Evolutionary conservation across 2,329 filamentous ascomycete genomes (phyloP).

Genomic region (Fusarium incarnatum): DNA sequence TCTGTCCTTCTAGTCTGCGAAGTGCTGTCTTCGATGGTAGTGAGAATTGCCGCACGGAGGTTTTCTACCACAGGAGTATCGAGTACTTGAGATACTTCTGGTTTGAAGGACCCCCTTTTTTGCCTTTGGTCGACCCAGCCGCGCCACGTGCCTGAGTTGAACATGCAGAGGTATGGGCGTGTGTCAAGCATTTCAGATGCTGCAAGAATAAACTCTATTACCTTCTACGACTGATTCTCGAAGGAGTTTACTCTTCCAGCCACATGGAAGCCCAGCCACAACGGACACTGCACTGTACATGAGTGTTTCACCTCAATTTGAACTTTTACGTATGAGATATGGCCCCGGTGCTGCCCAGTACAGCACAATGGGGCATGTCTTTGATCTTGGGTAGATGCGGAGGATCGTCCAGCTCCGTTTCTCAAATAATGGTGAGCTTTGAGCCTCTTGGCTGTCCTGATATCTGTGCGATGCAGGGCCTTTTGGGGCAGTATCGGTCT

Average conservation of each 20-base stretch:
- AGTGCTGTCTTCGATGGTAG: background rate
- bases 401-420: background rate
- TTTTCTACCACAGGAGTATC: constrained; percentile 24
- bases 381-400: background rate
- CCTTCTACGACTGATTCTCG: constrained; percentile 25
- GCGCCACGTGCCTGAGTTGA: constrained; percentile 39
- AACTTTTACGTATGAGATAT: constrained; percentile 34
- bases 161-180: constrained; percentile 23
- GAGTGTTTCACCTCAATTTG: background rate
- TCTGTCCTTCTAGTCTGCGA: constrained; percentile 12
- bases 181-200: constrained; percentile 24
- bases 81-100: constrained; percentile 34
- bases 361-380: background rate
- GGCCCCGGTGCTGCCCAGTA: background rate
- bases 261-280: constrained; percentile 29
- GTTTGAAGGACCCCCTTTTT: constrained; percentile 16
- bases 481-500: background rate
- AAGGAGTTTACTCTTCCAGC: constrained; percentile 24
- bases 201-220: constrained; percentile 25
- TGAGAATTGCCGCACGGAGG: background rate
- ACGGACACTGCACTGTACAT: background rate
- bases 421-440: constrained; percentile 1
- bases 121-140: constrained; percentile 14
- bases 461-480: constrained; percentile 30
- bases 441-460: background rate